Conservation (phyloP, 2,329 filamentous ascomycete genomes). For the Aspergillus sclerotialis region DNA sequence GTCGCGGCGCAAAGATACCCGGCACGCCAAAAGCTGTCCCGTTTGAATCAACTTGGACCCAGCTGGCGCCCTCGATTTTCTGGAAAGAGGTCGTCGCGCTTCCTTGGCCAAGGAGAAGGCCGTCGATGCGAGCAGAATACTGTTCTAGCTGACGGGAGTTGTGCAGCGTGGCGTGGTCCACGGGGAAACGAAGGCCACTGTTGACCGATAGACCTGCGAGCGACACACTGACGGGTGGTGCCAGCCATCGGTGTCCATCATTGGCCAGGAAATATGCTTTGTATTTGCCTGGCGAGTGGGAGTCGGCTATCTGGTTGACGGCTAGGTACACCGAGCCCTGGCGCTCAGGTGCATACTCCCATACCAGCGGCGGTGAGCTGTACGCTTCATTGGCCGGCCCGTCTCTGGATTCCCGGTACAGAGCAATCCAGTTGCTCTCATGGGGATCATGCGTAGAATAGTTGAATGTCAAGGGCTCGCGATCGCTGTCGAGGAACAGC, state of each 20-base stretch:
- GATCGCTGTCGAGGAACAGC: not conserved
- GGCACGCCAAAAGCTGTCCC: conserved; percentile 35
- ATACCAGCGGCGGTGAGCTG: conserved; percentile 17
- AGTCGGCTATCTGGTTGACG: conserved; percentile 13
- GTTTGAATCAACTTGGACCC: conserved; percentile 26
- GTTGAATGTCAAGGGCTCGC: not conserved
- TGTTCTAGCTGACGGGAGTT: conserved; percentile 30
- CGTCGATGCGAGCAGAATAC: conserved; percentile 26
- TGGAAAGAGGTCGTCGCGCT: conserved; percentile 20
- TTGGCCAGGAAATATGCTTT: conserved; percentile 31
- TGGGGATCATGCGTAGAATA: not conserved
- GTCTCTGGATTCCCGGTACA: not conserved
- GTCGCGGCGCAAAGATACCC: conserved; percentile 2
- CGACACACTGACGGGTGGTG: conserved; percentile 25
- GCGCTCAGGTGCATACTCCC: conserved; percentile 25
- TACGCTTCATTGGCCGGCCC: not conserved
- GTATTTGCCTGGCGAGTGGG: conserved; percentile 22
- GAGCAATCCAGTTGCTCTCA: not conserved
- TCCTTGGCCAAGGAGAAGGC: conserved; percentile 23
- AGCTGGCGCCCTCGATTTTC: conserved; percentile 19
- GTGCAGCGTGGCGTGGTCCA: conserved; percentile 17
- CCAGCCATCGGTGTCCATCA: conserved; percentile 32
- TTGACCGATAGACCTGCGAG: conserved; percentile 6
- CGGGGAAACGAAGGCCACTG: not conserved
- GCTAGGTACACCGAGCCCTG: conserved; percentile 22